Evolutionary conservation across 805 yeast species (phyloP).

Genomic region (Kodamaea jinghongensis): DNA sequence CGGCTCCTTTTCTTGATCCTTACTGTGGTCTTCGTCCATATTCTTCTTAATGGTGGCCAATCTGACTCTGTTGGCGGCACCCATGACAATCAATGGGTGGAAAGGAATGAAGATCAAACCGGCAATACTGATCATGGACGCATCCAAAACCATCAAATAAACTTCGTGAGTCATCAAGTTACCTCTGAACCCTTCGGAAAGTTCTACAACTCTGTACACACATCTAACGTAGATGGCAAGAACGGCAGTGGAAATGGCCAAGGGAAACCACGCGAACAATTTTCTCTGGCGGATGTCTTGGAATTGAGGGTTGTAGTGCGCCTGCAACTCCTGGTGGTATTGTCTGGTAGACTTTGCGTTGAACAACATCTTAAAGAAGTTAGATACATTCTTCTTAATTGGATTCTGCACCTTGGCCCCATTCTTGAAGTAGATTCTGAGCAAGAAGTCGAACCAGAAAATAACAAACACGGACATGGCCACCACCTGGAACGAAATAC

Average conservation of each 20-base stretch:
- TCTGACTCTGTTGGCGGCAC: conserved; percentile 23
- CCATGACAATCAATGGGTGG: conserved; percentile 39
- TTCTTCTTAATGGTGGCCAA: conserved; percentile 27
- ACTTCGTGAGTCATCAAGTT: conserved; percentile 36
- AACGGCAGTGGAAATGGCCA: conserved; percentile 33
- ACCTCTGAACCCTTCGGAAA: conserved; percentile 38
- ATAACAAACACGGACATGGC: conserved; percentile 37
- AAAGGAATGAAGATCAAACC: conserved; percentile 36
- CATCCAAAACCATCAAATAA: conserved; percentile 38
- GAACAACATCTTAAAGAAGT: conserved; percentile 28
- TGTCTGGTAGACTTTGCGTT: conserved; percentile 22
- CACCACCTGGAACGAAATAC: conserved; percentile 36
- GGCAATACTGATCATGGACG: conserved; percentile 34
- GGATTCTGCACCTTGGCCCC: conserved; percentile 10
- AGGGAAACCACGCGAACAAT: conserved; percentile 32
- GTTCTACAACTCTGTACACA: conserved; percentile 40
- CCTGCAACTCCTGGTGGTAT: conserved; percentile 27
- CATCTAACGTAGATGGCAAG: conserved; percentile 30
- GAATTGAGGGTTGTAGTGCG: conserved; percentile 28
- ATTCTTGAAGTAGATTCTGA: conserved; percentile 30
- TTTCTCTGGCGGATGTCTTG: conserved; percentile 20
- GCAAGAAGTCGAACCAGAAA: conserved; percentile 37
- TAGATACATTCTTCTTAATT: conserved; percentile 20
- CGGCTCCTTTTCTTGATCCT: not conserved
- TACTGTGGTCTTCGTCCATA: conserved; percentile 15